These are phyloP conservation scores for Gaultheria prostrata DNA, from an alignment of 148 eudicot genomes.

Conservation along the genomic window DNA sequence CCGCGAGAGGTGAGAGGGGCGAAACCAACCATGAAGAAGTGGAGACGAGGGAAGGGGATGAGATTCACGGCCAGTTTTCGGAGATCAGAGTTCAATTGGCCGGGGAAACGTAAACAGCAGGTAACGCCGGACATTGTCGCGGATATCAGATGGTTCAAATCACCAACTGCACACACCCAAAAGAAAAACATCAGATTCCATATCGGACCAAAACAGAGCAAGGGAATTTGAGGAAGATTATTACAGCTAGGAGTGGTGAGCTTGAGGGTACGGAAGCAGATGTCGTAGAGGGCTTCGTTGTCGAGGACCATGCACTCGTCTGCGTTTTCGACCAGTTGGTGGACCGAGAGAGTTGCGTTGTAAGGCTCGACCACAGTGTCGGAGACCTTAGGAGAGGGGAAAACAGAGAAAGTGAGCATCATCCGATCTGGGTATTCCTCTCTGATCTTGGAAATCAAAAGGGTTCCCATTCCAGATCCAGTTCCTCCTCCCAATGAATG, in stretches of 20 bases:
- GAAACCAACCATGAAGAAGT: not conserved
- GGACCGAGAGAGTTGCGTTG: slow-evolving; percentile 37
- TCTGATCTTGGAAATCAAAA: slow-evolving; percentile 37
- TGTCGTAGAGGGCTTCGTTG: slow-evolving; percentile 22
- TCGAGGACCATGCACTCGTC: slow-evolving; percentile 41
- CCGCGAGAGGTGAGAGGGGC: slow-evolving; percentile 4
- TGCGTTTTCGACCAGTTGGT: slow-evolving; percentile 35
- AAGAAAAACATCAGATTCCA: not conserved
- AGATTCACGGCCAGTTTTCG: slow-evolving; percentile 30
- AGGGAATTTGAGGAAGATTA: not conserved
- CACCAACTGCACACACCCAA: slow-evolving; percentile 23
- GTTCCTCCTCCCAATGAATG: slow-evolving; percentile 43
- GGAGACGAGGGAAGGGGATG: slow-evolving; percentile 14
- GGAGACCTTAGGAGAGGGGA: slow-evolving; percentile 16
- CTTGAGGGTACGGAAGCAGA: slow-evolving; percentile 34
- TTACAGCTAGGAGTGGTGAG: slow-evolving; percentile 43
- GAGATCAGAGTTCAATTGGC: slow-evolving; percentile 34
- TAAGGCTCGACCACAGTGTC: slow-evolving; percentile 40
- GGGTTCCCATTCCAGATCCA: slow-evolving; percentile 40
- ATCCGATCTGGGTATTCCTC: slow-evolving; percentile 41
- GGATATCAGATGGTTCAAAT: slow-evolving; percentile 32
- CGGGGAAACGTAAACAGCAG: slow-evolving; percentile 34
- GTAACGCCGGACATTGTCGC: slow-evolving; percentile 40
- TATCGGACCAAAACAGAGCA: not conserved
- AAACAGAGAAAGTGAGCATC: slow-evolving; percentile 41